Conservation (phyloP, 1,139 yeast genomes). For the Saccharomyces hybrid region DNA sequence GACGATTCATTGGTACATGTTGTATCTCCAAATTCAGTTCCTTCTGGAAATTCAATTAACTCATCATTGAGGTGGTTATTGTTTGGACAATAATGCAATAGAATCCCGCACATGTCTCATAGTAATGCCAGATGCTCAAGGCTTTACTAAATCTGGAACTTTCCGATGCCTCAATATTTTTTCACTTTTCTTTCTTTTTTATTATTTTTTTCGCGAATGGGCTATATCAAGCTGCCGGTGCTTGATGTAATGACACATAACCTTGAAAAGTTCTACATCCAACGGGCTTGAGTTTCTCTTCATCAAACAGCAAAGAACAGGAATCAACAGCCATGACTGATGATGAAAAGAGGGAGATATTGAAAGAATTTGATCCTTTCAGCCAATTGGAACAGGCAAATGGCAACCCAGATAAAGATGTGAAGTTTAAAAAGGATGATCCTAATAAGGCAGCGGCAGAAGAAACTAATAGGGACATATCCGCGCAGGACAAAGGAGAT, state of each 20-base stretch:
- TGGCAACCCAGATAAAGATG: background rate
- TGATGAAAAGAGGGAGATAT: slow-evolving; percentile 6
- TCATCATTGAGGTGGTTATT: slow-evolving; percentile 6
- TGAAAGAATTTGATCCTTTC: slow-evolving; percentile 16
- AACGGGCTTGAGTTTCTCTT: background rate
- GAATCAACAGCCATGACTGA: background rate
- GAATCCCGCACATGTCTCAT: slow-evolving; percentile 40
- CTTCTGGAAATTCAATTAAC: slow-evolving; percentile 22
- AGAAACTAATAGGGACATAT: background rate
- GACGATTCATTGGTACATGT: slow-evolving; percentile 10
- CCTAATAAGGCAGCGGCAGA: background rate
- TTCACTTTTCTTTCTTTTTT: background rate
- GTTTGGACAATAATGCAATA: slow-evolving; percentile 26
- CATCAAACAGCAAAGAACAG: background rate
- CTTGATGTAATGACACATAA: background rate
- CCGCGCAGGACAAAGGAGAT: slow-evolving; percentile 3
- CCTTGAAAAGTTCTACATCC: background rate
- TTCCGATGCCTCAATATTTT: background rate
- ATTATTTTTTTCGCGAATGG: background rate
- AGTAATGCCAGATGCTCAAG: background rate
- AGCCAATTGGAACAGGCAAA: slow-evolving; percentile 1
- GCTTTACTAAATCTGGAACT: background rate
- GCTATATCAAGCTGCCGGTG: background rate
- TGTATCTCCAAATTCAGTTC: slow-evolving; percentile 16
- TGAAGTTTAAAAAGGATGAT: background rate